phyloP scores from a whole-genome alignment of 257 asterid genomes.

The Solanum peruvianum region DNA sequence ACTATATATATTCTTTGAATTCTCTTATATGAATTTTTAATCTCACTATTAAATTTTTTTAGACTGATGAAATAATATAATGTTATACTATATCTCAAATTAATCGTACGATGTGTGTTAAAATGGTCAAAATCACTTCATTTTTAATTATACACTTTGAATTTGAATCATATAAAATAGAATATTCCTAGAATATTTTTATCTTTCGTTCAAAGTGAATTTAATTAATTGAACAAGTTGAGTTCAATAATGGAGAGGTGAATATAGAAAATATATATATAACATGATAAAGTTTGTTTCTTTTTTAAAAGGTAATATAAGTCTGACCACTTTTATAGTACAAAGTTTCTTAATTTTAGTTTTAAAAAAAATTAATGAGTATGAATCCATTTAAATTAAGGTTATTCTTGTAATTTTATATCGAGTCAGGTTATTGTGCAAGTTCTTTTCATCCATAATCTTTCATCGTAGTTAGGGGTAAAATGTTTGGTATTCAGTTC shows the following conservation, averaged over 20 bases:
- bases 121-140: not conserved
- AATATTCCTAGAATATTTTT: not conserved
- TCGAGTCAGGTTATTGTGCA: not conserved
- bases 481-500: no score
- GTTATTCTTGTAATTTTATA: no score
- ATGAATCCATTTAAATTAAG: not conserved
- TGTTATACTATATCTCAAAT: no score
- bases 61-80: no score
- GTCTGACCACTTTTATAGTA: not conserved
- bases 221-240: not conserved
- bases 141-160: not conserved
- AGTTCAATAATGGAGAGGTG: not conserved
- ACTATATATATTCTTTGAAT: no score
- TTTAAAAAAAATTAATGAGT: not conserved
- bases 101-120: rapidly evolving
- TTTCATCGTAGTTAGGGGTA: not conserved
- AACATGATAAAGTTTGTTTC: not conserved
- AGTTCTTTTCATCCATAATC: not conserved
- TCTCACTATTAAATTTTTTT: no score
- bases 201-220: not conserved
- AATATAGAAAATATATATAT: not conserved
- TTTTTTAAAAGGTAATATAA: not conserved
- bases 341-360: not conserved
- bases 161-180: not conserved
- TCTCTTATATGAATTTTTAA: no score